Base-by-base conservation (phyloP, 257 asterid genomes). In the Voacanga thouarsii region DNA sequence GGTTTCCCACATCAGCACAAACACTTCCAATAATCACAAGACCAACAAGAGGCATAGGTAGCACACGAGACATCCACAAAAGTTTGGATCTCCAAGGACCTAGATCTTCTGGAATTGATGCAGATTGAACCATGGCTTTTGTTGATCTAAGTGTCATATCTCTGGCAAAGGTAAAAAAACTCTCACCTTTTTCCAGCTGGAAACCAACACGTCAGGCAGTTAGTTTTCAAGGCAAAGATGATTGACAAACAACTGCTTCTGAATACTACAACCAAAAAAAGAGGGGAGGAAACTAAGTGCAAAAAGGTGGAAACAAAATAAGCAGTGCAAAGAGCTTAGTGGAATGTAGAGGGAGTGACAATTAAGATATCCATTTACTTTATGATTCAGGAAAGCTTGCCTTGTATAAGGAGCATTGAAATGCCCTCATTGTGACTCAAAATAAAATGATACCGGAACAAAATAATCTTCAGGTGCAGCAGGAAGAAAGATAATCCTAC, bases 1-100 rank as follows among this genome's bases (percentile, higher is more conserved):
- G 88, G 79, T 82, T 89, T 85, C 87, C 96, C 61, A 77, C 80
- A 86, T 95, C 96, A 3, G 93, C 86, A 82, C 99, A 95, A 66
- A 95, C 86, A 82, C 97, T 79, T 81, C 96, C 96, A 30, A 95
- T 95, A 71, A 95, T 89, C 85, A 95, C 81, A 72, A 93, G 93
- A 63, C 99, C 99, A 63, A 95, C 90, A 80, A 95, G 97, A 82
- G 99, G 99, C 98, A 95, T 95, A 16, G 99, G 99, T 53, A 95
- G 86, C 67, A 92, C 88, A 49, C 97, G 93, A 67, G 98, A 90
- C 81, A 96, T 98, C 96, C 93, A 88, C 50, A 93, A 85, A 78
- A 95, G 97, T 82, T 93, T 92, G 75, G 99, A 91, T 85, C 92
- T 91, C 98, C 90, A 95, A 19, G 97, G 97, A 33, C 86, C 98